A percentile compares a stretch with the other conserved stretches of the same genome.
Evolutionary conservation across 768 basidiomycete species (phyloP).

Genomic region (Trametes cubensis): DNA sequence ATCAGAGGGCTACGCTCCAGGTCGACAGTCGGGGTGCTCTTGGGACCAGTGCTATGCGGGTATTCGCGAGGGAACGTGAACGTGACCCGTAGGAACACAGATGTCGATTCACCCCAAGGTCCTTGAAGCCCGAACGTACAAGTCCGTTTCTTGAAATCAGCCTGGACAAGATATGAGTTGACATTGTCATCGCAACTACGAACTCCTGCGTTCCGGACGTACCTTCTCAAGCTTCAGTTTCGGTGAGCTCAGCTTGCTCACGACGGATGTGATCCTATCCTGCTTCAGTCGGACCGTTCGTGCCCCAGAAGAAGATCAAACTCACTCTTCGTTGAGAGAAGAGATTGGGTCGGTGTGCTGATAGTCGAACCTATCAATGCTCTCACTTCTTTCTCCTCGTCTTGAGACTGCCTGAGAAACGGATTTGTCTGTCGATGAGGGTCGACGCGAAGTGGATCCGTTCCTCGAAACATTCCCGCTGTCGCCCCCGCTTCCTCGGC

Average conservation of each 20-base stretch:
- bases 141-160: conserved; percentile 73
- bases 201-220: conserved; percentile 15
- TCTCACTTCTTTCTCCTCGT: conserved; percentile 27
- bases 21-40: conserved; percentile 73
- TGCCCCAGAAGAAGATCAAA: conserved; percentile 5
- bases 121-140: conserved; percentile 87
- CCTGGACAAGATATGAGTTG: conserved; percentile 39
- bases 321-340: conserved; percentile 75
- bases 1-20: conserved; percentile 84
- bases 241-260: conserved; percentile 62
- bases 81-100: conserved; percentile 83
- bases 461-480: conserved; percentile 51
- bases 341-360: conserved; percentile 44
- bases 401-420: conserved; percentile 16
- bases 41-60: conserved; percentile 61
- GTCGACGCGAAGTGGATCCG: conserved; percentile 48
- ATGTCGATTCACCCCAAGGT: conserved; percentile 87
- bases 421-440: conserved; percentile 27
- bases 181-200: neutral
- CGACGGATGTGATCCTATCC: conserved; percentile 69
- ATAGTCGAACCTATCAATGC: conserved; percentile 52
- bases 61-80: conserved; percentile 90
- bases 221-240: conserved; percentile 90
- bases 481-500: conserved; percentile 51
- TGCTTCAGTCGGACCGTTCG: conserved; percentile 1